Percentiles rank a stretch among this genome's conserved stretches.
Conservation (phyloP, 768 basidiomycete genomes). For the Cyathus striatus region DNA sequence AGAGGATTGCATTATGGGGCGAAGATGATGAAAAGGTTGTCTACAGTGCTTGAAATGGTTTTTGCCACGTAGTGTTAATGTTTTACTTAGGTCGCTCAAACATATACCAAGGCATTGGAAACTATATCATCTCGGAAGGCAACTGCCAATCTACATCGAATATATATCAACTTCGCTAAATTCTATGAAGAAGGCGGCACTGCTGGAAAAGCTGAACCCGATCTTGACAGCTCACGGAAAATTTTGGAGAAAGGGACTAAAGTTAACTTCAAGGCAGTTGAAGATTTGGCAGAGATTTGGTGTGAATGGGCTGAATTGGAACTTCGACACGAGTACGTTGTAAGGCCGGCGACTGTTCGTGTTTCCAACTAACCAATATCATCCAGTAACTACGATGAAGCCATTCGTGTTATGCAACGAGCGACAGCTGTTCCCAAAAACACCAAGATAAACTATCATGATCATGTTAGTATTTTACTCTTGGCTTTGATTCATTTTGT, state of each 20-base stretch:
- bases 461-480: constrained; percentile 59
- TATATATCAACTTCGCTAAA: constrained; percentile 94
- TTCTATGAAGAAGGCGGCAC: constrained; percentile 97
- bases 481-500: neutral
- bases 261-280: constrained; percentile 90
- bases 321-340: constrained; percentile 82
- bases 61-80: neutral
- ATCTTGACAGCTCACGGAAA: constrained; percentile 84
- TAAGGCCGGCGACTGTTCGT: neutral
- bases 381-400: constrained; percentile 92
- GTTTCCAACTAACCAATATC: neutral
- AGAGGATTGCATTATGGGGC: constrained; percentile 88
- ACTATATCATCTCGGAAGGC: constrained; percentile 87
- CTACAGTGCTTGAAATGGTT: constrained; percentile 21
- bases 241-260: constrained; percentile 91
- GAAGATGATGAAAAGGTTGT: constrained; percentile 93
- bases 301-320: constrained; percentile 99
- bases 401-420: constrained; percentile 94
- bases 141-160: constrained; percentile 81
- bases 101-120: constrained; percentile 85
- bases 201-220: constrained; percentile 70
- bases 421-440: constrained; percentile 89
- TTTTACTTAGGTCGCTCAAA: constrained; percentile 72
- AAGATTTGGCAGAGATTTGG: constrained; percentile 98
- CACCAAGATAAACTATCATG: constrained; percentile 87